Evolutionary conservation across 371 early-diverging fungal species (phyloP).

Genomic region (Caulochytrium protostelioides): DNA sequence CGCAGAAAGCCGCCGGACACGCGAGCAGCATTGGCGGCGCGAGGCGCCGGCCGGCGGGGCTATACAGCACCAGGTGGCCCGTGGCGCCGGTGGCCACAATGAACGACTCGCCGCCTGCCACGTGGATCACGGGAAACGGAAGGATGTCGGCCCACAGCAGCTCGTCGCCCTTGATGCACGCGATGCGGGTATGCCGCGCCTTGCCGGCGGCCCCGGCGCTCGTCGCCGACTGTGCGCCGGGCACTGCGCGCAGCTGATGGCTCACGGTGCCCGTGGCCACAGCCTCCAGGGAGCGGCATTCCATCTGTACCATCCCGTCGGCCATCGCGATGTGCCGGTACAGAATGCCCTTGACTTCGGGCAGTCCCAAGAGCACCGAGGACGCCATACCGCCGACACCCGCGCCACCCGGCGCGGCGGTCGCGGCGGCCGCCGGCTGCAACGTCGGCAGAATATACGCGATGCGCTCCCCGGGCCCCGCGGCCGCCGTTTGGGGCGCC

Average conservation of each 20-base stretch:
- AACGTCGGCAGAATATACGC: no score
- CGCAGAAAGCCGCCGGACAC: constrained; percentile 34
- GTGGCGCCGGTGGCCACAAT: constrained; percentile 43
- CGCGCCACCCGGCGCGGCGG: no score
- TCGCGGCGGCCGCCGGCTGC: no score
- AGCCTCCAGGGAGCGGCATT: no score
- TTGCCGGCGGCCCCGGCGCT: neutral
- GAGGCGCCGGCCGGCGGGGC: constrained; percentile 42
- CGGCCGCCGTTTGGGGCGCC: no score
- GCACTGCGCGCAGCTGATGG: neutral
- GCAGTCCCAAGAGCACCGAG: no score
- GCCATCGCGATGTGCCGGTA: neutral
- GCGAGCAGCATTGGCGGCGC: constrained; percentile 47
- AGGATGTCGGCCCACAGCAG: constrained; percentile 40
- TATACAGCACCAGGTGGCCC: constrained; percentile 42
- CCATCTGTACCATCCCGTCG: neutral
- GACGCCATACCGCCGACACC: no score
- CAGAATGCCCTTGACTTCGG: constrained; percentile 2
- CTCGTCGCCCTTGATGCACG: constrained; percentile 1
- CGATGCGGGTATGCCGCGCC: neutral
- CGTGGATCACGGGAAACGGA: constrained; percentile 28
- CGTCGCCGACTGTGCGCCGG: no score
- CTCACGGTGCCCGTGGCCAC: neutral
- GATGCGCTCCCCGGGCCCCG: no score
- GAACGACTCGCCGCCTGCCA: constrained; percentile 36